These are phyloP conservation scores for Gaeumannomyces tritici DNA, from an alignment of 2,329 filamentous ascomycete genomes.

Conservation along the genomic window DNA sequence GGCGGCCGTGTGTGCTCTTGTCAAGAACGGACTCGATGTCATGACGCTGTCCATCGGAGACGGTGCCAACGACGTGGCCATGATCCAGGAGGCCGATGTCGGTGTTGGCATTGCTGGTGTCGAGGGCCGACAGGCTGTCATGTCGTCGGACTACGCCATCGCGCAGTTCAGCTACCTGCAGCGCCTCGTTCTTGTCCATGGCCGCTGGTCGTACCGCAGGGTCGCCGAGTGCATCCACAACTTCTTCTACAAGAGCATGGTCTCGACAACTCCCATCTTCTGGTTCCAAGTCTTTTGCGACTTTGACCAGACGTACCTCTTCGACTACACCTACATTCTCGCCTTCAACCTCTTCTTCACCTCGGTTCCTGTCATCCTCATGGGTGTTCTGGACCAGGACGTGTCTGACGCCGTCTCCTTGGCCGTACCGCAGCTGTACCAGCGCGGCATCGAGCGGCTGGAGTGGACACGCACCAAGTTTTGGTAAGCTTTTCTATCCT, in stretches of 20 bases:
- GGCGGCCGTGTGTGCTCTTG: constrained; percentile 91
- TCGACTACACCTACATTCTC: constrained; percentile 96
- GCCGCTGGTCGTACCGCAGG: constrained; percentile 91
- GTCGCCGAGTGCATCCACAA: constrained; percentile 91
- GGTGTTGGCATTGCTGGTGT: constrained; percentile 91
- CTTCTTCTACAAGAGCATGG: constrained; percentile 99
- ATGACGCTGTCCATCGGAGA: constrained; percentile 93
- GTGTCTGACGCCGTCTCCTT: constrained; percentile 90
- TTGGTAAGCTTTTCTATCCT: constrained; percentile 56
- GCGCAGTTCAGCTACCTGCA: constrained; percentile 87
- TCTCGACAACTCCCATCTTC: constrained; percentile 94
- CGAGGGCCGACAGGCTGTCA: constrained; percentile 84
- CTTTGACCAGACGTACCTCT: constrained; percentile 93
- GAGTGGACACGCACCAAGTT: constrained; percentile 97
- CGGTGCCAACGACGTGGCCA: constrained; percentile 91
- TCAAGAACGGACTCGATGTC: constrained; percentile 88
- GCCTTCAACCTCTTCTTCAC: constrained; percentile 97
- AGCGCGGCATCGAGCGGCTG: constrained; percentile 85
- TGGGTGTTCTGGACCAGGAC: constrained; percentile 95
- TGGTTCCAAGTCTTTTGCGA: constrained; percentile 96
- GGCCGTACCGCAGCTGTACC: constrained; percentile 90
- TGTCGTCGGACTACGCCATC: constrained; percentile 94
- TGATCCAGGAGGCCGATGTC: constrained; percentile 97
- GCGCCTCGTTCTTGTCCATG: constrained; percentile 78
- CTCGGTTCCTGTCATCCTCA: constrained; percentile 85